Base-by-base conservation (phyloP, 352 stramenopile species). In the Elongisporangium undulatum region DNA sequence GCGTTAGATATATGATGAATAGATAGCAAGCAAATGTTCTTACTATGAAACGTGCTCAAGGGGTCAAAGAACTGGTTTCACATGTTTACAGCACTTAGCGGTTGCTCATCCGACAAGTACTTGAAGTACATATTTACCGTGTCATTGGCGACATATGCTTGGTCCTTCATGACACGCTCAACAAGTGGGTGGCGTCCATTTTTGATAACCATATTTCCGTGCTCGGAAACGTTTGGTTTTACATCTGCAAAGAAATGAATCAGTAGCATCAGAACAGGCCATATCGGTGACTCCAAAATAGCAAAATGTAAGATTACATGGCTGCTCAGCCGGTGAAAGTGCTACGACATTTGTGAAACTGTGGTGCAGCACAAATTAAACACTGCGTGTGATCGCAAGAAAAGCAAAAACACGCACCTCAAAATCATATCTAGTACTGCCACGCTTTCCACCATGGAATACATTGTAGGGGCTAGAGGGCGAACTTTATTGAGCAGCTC, bases 351-450 rank as follows among this genome's bases (percentile, higher is more conserved):
- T 92, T 17, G 90, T 85, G 59, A 98, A 97, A 49, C 90, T 95
- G 26, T 4, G 1, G 19, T n/a, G 29, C 38, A 58, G 20, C 19
- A 39, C 20, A 12, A 39, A 51, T 12, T 10, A 63, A 22, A 55
- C 49, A 26, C 13, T 49, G 53, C 15, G 9, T 58, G 26, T 17
- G 9, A 15, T 19, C 19, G 5, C 8, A 20, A 51, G 7, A 15
- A 39, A 20, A 41, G 17, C 2, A 51, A 20, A 22, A n/a, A n/a
- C n/a, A 24, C 2, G 16, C 63, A 94, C 87, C 87, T 94, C 21
- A 97, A 68, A 10, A 97, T 71, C 87, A 98, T 97, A 53, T 98
- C 92, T 20, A 98, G 69, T 22, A 97, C 60, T n/a, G 90, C 85
- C 9, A 97, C 71, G 54, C 84, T 92, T 68, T 97, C 91, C 29